Evolutionary conservation across 768 basidiomycete genomes (phyloP), one percentile per base, ranked within the genome.

Genomic region (Mycena metata): DNA sequence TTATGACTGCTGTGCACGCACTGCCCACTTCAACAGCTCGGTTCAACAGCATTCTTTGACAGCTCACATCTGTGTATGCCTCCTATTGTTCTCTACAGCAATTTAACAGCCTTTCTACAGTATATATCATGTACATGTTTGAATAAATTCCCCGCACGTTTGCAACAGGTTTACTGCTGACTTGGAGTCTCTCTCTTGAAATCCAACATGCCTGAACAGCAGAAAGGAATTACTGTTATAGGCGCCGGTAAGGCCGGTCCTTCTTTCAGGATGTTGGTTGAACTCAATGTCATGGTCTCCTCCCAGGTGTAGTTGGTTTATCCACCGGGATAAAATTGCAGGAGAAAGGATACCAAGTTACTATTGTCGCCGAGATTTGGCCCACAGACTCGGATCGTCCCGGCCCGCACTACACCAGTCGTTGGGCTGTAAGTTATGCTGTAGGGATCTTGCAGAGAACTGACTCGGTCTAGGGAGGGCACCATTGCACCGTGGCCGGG

Each of bases 281-380:
- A n/a, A 41, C n/a, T 45, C 2, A 50, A 24, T 35, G 12, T 33
- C 5, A 26, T n/a, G n/a, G n/a, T n/a, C 23, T 30, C 24, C 30
- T 30, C 4, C 2, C 11, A 89, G 89, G 89, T 21, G 88, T 90
- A 0, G 72, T 88, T 9, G 88, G 89, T 2, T 77, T 89, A 23
- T 84, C 87, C 3, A 87, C 88, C 0, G 88, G 86, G 0, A 74
- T 90, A 11, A 82, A 78, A 57, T 74, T 88, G 8, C 87, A 88
- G 66, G 84, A 87, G 69, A 79, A 77, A 19, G 82, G 81, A n/a
- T 83, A 86, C 69, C 70, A 67, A 2, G 87, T 90, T 10, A 84
- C 83, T 3, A 81, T 90, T 57, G 73, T 89, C 16, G 87, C 89
- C 0, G 86, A 87, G 52, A 79, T 79, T 2, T 79, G 87, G 43